Evolutionary conservation across 2,329 filamentous ascomycete species (phyloP), one percentile per base, ranked within the genome.

Genomic region (Lachnellula subtilissima): DNA sequence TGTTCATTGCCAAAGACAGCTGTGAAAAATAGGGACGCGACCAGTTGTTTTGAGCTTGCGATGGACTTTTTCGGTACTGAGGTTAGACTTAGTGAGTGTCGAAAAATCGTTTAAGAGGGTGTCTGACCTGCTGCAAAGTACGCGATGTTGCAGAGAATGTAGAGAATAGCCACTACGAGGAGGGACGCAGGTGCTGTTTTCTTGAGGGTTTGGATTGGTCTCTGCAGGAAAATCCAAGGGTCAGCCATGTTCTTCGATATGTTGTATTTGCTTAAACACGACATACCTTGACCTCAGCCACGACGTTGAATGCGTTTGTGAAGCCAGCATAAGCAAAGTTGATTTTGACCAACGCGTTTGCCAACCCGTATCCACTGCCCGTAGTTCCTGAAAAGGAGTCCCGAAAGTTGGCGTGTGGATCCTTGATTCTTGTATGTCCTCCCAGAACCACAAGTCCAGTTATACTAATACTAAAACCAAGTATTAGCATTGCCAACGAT

Each of bases 391-490:
- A 72, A 55, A 84, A 86, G 0, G 82, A 69, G 60, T 84, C 70
- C 6, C 70, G 69, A 65, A 84, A 86, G 63, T 85, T 85, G 19
- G 69, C 69, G 3, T 68, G 69, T 0, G 83, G 82, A 55, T 85
- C 72, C 5, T 71, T 56, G 2, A 85, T 73, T 17, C 69, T 69
- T 6, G 75, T 75, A 53, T 81, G 72, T 5, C 83, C 82, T 7
- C 81, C 82, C 0, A 87, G 76, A 3, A 87, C 80, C 2, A 87
- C 83, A 1, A 86, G 71, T 0, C 84, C 85, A 0, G 82, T 79
- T 40, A 85, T 81, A 32, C 73, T 76, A 60, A 85, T 80, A 61
- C 74, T 66, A 37, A 15, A 32, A 32, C 7, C 8, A 32, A 32
- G 28, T 32, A 7, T 32, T 32, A 32, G 28, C 7, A 32, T 32